A percentile compares a stretch with the other conserved stretches of the same genome.
Conservation (phyloP, 306 rosid genomes). For the Cucurbita ficifolia region DNA sequence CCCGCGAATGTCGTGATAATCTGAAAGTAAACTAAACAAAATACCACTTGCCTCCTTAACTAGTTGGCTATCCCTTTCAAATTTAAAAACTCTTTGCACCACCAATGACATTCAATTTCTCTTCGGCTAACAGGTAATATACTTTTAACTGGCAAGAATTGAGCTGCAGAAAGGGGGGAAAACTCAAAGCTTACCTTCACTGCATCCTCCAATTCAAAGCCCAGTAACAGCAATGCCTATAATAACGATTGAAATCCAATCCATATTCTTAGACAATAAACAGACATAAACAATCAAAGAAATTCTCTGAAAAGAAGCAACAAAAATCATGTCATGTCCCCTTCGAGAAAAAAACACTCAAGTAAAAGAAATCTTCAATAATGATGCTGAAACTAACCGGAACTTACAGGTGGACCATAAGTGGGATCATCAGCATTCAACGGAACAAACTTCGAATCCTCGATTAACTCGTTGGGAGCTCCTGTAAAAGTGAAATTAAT, state of each 20-base stretch:
- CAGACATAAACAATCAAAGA: background rate
- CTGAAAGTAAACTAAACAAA: background rate
- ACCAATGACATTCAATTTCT: background rate
- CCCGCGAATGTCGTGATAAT: background rate
- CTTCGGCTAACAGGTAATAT: background rate
- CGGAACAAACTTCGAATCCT: conserved; percentile 88
- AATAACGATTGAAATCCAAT: background rate
- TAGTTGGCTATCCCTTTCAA: background rate
- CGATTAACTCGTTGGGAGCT: conserved; percentile 42
- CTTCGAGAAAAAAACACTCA: background rate
- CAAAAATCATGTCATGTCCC: background rate
- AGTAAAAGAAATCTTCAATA: background rate
- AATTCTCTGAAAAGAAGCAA: background rate
- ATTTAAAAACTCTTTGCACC: background rate
- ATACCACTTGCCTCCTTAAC: background rate
- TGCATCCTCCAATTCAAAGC: conserved; percentile 60
- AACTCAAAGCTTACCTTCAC: conserved; percentile 34
- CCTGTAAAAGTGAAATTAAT: conserved; percentile 23
- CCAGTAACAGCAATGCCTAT: conserved; percentile 74
- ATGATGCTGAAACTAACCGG: conserved; percentile 54
- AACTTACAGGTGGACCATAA: conserved; percentile 97
- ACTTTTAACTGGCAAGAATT: background rate
- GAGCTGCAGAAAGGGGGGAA: background rate
- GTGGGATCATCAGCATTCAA: conserved; percentile 53
- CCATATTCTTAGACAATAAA: background rate